Evolutionary conservation across 2,329 filamentous ascomycete genomes (phyloP).

Genomic region (Fusarium hainanense): DNA sequence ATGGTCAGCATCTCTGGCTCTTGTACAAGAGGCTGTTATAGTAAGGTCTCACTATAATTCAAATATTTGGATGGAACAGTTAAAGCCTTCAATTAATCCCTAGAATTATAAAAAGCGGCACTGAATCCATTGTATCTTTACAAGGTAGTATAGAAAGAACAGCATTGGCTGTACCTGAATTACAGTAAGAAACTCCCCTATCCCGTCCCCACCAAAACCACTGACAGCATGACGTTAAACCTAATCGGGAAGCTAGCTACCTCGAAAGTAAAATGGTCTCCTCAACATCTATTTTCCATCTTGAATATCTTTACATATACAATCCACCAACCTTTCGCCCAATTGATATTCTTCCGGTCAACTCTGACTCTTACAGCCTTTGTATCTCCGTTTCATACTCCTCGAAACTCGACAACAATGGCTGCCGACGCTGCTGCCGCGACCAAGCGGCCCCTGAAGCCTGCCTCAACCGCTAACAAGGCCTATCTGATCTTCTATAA

Average conservation of each 20-base stretch:
- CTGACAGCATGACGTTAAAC: slow-evolving; percentile 24
- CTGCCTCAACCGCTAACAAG: slow-evolving; percentile 58
- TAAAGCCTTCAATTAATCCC: not conserved
- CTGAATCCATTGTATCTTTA: not conserved
- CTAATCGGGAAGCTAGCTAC: slow-evolving; percentile 23
- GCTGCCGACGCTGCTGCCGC: slow-evolving; percentile 37
- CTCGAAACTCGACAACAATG: slow-evolving; percentile 26
- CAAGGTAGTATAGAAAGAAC: not conserved
- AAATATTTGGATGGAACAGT: too few relatives aligned
- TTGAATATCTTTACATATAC: not conserved
- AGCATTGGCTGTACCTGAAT: not conserved
- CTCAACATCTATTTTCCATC: slow-evolving; percentile 38
- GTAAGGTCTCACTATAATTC: not conserved
- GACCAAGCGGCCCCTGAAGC: slow-evolving; percentile 41
- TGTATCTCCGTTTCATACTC: too few relatives aligned
- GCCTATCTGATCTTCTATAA: slow-evolving; percentile 90
- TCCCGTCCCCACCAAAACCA: slow-evolving; percentile 15
- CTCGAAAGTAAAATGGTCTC: slow-evolving; percentile 23
- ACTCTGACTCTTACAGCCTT: not conserved
- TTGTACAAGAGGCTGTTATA: not conserved
- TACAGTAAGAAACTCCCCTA: not conserved
- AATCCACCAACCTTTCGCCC: not conserved
- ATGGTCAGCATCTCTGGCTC: not conserved
- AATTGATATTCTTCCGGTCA: not conserved
- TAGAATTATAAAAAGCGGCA: too few relatives aligned